Evolutionary conservation across 345 rosid species (phyloP).

Genomic region (Syzygium aqueum): DNA sequence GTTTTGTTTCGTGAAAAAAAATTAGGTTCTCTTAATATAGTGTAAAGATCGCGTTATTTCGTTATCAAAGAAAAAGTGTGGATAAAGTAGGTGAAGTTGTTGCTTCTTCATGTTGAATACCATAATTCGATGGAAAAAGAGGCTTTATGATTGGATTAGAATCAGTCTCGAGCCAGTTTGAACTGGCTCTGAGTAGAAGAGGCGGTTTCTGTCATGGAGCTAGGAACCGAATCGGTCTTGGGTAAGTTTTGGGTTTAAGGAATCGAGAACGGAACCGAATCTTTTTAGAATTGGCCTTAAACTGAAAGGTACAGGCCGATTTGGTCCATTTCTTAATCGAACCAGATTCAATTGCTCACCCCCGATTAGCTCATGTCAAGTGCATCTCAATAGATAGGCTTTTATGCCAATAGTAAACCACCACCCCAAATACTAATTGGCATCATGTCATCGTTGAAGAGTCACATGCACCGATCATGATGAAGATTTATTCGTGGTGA

Average conservation of each 20-base stretch:
- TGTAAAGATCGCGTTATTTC: background rate
- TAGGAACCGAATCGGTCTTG: background rate
- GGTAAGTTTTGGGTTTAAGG: background rate
- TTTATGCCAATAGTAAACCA: background rate
- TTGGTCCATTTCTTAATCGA: background rate
- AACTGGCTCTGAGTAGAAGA: background rate
- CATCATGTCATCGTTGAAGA: background rate
- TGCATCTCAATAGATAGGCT: background rate
- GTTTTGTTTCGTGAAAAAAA: fast-evolving
- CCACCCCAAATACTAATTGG: background rate
- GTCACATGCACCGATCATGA: too few species aligned
- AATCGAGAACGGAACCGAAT: background rate
- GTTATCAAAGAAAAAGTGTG: background rate
- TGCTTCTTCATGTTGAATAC: background rate
- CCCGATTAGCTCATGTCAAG: background rate
- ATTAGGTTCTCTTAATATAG: background rate
- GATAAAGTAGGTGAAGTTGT: background rate
- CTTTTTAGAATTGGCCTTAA: background rate
- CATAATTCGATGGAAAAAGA: background rate
- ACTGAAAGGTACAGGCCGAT: background rate
- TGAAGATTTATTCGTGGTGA: too few species aligned
- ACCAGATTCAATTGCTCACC: background rate
- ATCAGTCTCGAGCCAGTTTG: background rate
- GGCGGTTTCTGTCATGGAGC: background rate
- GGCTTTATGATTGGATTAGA: too few species aligned